phyloP scores from a whole-genome alignment of 164 flowering plant species.

The Houttuynia cordata region DNA sequence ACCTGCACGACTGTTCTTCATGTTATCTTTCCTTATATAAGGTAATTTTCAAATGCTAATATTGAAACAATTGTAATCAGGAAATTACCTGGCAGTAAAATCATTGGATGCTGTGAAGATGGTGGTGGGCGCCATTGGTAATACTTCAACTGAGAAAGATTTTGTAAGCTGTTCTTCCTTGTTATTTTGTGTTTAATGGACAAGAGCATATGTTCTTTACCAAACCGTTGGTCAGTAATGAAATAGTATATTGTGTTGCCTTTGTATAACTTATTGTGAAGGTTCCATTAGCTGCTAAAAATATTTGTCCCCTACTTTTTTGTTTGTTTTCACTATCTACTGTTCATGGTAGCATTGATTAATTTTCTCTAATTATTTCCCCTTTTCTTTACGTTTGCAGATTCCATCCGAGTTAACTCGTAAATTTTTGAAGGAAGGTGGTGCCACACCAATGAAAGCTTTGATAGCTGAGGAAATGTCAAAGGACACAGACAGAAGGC shows the following conservation, averaged over 20 bases:
- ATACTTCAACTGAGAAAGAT: background rate
- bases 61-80: background rate
- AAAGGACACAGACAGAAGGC: constrained; percentile 44
- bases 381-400: constrained; percentile 11
- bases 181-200: background rate
- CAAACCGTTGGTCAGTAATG: too few relatives aligned
- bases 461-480: constrained; percentile 62
- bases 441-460: constrained; percentile 50
- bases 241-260: background rate
- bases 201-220: too few relatives aligned
- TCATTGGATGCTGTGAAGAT: background rate
- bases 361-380: background rate
- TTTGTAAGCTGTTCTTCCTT: background rate
- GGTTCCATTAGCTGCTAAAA: too few relatives aligned
- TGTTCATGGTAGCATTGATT: background rate
- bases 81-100: background rate
- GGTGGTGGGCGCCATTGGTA: background rate
- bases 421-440: constrained; percentile 13
- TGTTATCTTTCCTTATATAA: too few relatives aligned
- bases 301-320: background rate
- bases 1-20: too few relatives aligned
- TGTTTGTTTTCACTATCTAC: background rate
- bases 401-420: constrained; percentile 19
- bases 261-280: too few relatives aligned
- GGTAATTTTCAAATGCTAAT: background rate